phyloP scores from a whole-genome alignment of 495 filamentous ascomycete species.

The Podospora comata region DNA sequence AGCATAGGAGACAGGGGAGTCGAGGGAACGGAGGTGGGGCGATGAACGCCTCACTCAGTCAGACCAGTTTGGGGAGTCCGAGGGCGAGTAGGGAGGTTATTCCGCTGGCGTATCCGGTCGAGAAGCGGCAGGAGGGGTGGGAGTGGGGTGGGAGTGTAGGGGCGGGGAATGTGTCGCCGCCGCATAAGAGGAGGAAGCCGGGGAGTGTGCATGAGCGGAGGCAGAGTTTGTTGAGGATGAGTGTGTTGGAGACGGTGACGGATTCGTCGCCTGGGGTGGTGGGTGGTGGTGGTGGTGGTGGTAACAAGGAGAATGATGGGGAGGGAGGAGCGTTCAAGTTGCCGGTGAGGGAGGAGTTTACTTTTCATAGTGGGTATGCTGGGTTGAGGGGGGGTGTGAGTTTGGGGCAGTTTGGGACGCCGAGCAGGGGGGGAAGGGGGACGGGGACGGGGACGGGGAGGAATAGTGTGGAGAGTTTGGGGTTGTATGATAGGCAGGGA shows the following conservation, averaged over 20 bases:
- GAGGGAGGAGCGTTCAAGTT: not conserved
- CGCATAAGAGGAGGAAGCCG: slow-evolving; percentile 11
- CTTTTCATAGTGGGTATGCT: not conserved
- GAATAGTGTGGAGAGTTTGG: slow-evolving; percentile 19
- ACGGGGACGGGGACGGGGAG: slow-evolving; percentile 3
- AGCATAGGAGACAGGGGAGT: not conserved
- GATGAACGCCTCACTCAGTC: not conserved
- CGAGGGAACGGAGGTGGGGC: not conserved
- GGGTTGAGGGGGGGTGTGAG: not conserved
- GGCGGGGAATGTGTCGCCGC: not conserved
- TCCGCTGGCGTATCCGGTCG: slow-evolving; percentile 4
- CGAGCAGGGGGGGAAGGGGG: not conserved
- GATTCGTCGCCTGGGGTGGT: not conserved
- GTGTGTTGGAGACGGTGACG: not conserved
- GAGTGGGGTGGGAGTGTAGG: slow-evolving; percentile 1
- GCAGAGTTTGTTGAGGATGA: slow-evolving; percentile 4
- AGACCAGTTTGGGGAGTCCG: not conserved
- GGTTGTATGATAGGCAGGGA: slow-evolving; percentile 25
- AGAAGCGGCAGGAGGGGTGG: not conserved
- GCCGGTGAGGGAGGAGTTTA: slow-evolving; percentile 2
- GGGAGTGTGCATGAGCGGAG: slow-evolving; percentile 12
- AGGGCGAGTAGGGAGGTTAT: not conserved
- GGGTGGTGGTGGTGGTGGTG: not conserved
- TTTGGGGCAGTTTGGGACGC: not conserved
- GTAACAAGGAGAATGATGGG: slow-evolving; percentile 3